phyloP scores from a whole-genome alignment of 805 yeast species.

The Wickerhamomyces kurtzmanii region DNA sequence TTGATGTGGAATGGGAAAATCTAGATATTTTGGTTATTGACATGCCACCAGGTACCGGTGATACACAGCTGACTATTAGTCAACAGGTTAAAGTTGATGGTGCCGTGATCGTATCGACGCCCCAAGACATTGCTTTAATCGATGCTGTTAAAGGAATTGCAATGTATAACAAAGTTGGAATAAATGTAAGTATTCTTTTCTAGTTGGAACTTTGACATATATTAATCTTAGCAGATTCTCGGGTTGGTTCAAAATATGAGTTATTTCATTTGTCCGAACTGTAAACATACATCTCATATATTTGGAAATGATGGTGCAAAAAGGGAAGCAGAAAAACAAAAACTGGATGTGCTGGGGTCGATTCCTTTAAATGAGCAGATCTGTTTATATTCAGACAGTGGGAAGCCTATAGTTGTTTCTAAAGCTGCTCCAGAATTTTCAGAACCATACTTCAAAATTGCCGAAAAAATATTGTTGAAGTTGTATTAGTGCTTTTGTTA shows the following conservation, averaged over 20 bases:
- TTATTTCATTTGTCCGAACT: slow-evolving; percentile 63
- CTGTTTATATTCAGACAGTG: slow-evolving; percentile 51
- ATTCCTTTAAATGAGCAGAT: slow-evolving; percentile 59
- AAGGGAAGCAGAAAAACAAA: slow-evolving; percentile 38
- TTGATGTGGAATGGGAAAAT: slow-evolving; percentile 68
- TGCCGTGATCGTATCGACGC: slow-evolving; percentile 75
- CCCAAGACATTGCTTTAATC: slow-evolving; percentile 74
- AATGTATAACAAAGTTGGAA: slow-evolving; percentile 63
- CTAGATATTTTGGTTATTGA: slow-evolving; percentile 68
- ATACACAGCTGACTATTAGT: slow-evolving; percentile 73
- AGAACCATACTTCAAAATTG: slow-evolving; percentile 38
- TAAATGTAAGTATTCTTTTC: slow-evolving; percentile 29
- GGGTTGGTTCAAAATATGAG: slow-evolving; percentile 86
- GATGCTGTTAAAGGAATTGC: slow-evolving; percentile 76
- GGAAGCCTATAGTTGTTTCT: slow-evolving; percentile 49
- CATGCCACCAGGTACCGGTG: slow-evolving; percentile 92
- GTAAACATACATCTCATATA: slow-evolving; percentile 61
- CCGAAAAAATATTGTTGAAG: slow-evolving; percentile 23
- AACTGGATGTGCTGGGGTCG: slow-evolving; percentile 47
- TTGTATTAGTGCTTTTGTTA: no score
- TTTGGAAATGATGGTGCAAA: slow-evolving; percentile 54
- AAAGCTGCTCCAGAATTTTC: slow-evolving; percentile 26
- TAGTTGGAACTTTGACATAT: background rate
- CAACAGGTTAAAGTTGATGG: slow-evolving; percentile 73
- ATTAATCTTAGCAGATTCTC: slow-evolving; percentile 22